phyloP scores from a whole-genome alignment of 176 grass and related monocot genomes.

The Aegilops speltoides region DNA sequence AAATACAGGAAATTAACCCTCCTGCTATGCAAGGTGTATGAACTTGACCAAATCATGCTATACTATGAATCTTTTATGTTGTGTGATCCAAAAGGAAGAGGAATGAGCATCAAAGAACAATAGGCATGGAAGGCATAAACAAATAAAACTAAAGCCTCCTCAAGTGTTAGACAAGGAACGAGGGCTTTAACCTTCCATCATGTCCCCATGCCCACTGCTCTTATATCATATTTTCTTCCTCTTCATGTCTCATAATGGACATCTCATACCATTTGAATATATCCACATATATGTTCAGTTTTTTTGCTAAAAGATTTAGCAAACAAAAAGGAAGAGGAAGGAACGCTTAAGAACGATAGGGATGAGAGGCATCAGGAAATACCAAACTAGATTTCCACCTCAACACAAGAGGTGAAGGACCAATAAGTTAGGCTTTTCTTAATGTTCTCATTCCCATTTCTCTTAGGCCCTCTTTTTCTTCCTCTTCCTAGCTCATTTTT shows the following conservation, averaged over 20 bases:
- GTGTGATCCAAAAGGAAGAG: conserved; percentile 1
- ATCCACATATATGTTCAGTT: background rate
- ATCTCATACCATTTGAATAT: background rate
- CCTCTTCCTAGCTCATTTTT: conserved; percentile 10
- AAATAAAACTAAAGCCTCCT: background rate
- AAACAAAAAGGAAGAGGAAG: conserved; percentile 23
- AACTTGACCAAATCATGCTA: background rate
- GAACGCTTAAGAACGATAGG: conserved; percentile 14
- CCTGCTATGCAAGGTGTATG: background rate
- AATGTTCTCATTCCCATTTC: conserved; percentile 20
- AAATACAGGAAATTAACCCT: background rate
- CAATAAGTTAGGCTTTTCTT: background rate
- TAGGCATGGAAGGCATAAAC: conserved; percentile 36
- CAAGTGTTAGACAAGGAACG: background rate
- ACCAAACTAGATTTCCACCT: background rate
- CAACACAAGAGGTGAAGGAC: background rate
- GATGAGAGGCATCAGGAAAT: too few relatives aligned
- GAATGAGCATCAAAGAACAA: conserved; percentile 1
- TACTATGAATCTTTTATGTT: background rate
- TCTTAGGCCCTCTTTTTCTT: conserved; percentile 29
- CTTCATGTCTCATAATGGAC: background rate
- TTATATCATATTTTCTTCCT: conserved; percentile 23
- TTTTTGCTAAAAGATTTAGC: background rate
- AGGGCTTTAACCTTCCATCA: conserved; percentile 22
- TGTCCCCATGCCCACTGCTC: conserved; percentile 27